phyloP scores from a whole-genome alignment of 106 monocot genomes.

The Triglochin maritima region DNA sequence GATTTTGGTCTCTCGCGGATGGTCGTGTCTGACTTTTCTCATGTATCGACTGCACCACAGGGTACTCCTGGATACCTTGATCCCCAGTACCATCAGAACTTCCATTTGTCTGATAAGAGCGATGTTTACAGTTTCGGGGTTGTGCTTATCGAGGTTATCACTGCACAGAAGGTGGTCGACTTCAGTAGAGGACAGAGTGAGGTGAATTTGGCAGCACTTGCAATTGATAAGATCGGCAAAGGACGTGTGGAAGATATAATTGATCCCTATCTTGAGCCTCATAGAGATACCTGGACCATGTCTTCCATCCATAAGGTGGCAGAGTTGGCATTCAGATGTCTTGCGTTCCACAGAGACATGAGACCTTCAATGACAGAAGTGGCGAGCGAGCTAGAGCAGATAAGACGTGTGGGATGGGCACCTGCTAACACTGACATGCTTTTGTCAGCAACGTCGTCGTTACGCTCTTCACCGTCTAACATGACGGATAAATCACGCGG shows the following conservation, averaged over 20 bases:
- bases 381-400: conserved; percentile 65
- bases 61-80: conserved; percentile 71
- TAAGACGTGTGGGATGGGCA: conserved; percentile 42
- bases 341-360: conserved; percentile 75
- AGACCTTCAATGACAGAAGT: conserved; percentile 72
- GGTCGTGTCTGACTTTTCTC: conserved; percentile 38
- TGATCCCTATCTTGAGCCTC: conserved; percentile 39
- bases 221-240: conserved; percentile 47
- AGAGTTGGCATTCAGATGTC: conserved; percentile 65
- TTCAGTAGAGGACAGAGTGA: conserved; percentile 42
- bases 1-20: conserved; percentile 67
- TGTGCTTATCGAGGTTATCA: conserved; percentile 64
- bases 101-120: conserved; percentile 71
- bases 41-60: conserved; percentile 59
- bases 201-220: conserved; percentile 55
- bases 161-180: conserved; percentile 58
- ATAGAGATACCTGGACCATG: conserved; percentile 45
- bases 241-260: conserved; percentile 54
- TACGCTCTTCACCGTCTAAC: conserved; percentile 21
- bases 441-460: conserved; percentile 18
- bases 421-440: conserved; percentile 17
- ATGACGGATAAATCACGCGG: conserved; percentile 11
- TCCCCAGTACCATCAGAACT: conserved; percentile 79
- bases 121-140: conserved; percentile 87
- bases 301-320: conserved; percentile 72